A percentile compares a stretch with the other conserved stretches of the same genome.
Conservation (phyloP, 768 basidiomycete species). For the Myochromella boudieri region DNA sequence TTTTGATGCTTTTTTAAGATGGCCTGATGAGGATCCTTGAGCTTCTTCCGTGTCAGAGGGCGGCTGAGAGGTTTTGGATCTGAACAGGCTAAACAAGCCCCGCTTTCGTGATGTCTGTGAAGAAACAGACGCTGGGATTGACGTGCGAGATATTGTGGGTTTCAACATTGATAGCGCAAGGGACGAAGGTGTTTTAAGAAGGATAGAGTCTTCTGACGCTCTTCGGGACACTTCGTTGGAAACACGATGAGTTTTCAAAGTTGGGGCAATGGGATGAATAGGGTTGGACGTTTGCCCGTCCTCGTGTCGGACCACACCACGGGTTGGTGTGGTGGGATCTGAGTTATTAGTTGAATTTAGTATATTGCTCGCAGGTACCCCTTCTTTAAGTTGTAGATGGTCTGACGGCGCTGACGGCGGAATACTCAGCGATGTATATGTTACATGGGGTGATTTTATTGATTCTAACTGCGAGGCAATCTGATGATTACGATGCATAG, state of each 20-base stretch:
- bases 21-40: slow-evolving; percentile 4
- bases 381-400: slow-evolving; percentile 10
- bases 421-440: not conserved
- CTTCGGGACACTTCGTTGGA: slow-evolving; percentile 28
- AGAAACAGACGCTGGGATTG: slow-evolving; percentile 36
- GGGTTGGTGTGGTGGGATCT: not conserved
- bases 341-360: slow-evolving; percentile 6
- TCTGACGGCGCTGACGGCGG: slow-evolving; percentile 13
- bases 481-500: not conserved
- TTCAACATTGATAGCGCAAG: slow-evolving; percentile 51
- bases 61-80: slow-evolving; percentile 21
- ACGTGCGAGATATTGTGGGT: slow-evolving; percentile 37
- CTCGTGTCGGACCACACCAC: no score
- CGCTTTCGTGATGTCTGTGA: slow-evolving; percentile 38
- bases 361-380: slow-evolving; percentile 10
- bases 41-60: slow-evolving; percentile 22
- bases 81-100: slow-evolving; percentile 37
- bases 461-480: slow-evolving; percentile 6
- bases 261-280: no score
- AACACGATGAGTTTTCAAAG: slow-evolving; percentile 2
- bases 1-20: slow-evolving; percentile 20
- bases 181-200: slow-evolving; percentile 66
- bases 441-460: slow-evolving; percentile 1
- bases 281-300: no score
- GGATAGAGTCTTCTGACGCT: slow-evolving; percentile 49